Conservation (phyloP, 208 protist species). For the Naegleria gruberi region DNA sequence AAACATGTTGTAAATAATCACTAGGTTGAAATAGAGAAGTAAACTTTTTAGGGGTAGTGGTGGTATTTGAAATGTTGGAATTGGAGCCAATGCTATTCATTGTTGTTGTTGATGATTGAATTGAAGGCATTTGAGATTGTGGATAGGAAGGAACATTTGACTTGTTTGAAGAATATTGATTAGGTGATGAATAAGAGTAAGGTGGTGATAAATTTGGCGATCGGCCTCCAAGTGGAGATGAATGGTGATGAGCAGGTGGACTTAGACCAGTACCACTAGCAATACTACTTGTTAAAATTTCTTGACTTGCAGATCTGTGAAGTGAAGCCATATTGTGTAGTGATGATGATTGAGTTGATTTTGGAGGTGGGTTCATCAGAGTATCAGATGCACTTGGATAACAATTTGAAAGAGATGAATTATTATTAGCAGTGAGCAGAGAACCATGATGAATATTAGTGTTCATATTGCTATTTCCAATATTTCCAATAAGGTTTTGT, state of each 20-base stretch:
- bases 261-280: neutral
- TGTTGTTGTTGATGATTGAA: neutral
- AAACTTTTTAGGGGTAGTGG: no score
- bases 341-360: neutral
- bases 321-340: neutral
- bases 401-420: no score
- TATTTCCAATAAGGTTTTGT: neutral
- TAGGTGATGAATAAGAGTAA: no score
- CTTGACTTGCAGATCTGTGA: neutral
- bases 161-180: no score
- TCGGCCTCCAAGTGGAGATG: no score
- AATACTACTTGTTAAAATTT: neutral
- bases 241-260: no score
- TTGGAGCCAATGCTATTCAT: no score
- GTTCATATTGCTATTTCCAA: neutral
- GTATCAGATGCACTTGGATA: neutral
- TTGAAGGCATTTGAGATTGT: neutral
- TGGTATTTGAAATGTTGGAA: no score
- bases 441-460: neutral
- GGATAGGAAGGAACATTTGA: no score
- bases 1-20: neutral
- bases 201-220: no score
- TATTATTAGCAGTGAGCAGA: no score
- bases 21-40: neutral
- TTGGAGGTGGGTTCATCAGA: neutral